Conservation (phyloP, 441 rosid genomes). For the Sinapis alba region DNA sequence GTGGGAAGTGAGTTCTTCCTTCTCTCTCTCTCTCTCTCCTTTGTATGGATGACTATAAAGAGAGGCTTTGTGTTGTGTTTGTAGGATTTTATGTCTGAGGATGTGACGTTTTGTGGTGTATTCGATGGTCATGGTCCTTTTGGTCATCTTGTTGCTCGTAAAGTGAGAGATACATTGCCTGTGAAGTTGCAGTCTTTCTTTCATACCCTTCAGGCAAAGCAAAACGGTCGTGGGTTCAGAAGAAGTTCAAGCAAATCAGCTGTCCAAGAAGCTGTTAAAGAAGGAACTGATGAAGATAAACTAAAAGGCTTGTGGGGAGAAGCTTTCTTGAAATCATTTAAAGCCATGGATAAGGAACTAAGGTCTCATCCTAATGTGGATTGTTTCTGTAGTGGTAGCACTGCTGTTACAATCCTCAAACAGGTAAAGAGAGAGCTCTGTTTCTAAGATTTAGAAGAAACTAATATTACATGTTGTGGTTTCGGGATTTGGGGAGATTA, state of each 20-base stretch:
- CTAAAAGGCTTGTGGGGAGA: slow-evolving; percentile 76
- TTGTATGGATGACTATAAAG: slow-evolving; percentile 24
- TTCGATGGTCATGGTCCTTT: slow-evolving; percentile 98
- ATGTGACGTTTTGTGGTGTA: slow-evolving; percentile 82
- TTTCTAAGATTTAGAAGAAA: too few species aligned
- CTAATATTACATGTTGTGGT: too few species aligned
- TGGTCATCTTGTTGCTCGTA: slow-evolving; percentile 92
- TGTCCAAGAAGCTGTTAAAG: slow-evolving; percentile 54
- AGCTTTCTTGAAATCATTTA: slow-evolving; percentile 80
- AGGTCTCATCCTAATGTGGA: slow-evolving; percentile 84
- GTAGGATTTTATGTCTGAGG: slow-evolving; percentile 84
- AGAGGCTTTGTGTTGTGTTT: slow-evolving; percentile 2
- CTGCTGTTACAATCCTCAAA: slow-evolving; percentile 78
- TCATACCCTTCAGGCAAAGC: slow-evolving; percentile 55
- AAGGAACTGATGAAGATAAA: slow-evolving; percentile 58
- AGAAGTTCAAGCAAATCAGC: neutral
- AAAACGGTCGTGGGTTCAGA: slow-evolving; percentile 37
- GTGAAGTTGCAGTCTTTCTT: slow-evolving; percentile 64
- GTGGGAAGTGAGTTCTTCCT: slow-evolving; percentile 83
- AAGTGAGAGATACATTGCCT: slow-evolving; percentile 87
- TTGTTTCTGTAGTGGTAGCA: slow-evolving; percentile 96
- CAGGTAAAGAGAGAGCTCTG: too few species aligned
- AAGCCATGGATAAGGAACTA: slow-evolving; percentile 91
- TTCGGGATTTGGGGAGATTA: too few species aligned
- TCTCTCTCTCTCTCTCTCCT: neutral